Base-by-base conservation (phyloP, 768 basidiomycete genomes). In the Suillus variegatus region DNA sequence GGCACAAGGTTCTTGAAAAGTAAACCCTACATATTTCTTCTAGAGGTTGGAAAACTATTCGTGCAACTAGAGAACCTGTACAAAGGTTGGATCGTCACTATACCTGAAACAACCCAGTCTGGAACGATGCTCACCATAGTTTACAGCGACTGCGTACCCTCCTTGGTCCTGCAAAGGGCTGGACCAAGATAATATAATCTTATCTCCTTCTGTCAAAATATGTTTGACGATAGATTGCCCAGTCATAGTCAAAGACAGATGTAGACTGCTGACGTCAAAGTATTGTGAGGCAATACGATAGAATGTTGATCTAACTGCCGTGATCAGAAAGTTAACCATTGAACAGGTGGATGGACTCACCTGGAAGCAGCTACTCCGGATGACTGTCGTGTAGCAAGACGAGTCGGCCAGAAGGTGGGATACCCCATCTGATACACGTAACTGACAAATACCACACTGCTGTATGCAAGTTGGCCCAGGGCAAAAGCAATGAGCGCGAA, bases 161-260 rank as follows among this genome's bases (percentile, higher is more conserved):
- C 94, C 97, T 77, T 98, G 95, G 74, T 96, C 91, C 55, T 88
- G 81, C 60, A 97, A 78, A 38, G 91, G 88, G 65, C 94, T 95
- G 72, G 94, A 87, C 74, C 85, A 87, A 0, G 93, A 93, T 20
- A 99, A 82, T 13, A 97, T 84, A 52, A 99, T 80, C 72, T 97
- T 94, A 76, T 99, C 97, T 4, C 94, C 95, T 73, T 99, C 97
- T 0, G 97, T 99, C 35, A 99, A 80, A 68, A 98, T 85, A 75
- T 99, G 97, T 75, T 99, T 99, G 67, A 98, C 82, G 3, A 97
- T 68, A 0, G 92, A 94, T 74, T 99, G 97, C 1, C 82, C 82
- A 25, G 94, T 95, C 87, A 99, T 92, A 0, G 91, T 93, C 60
- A 86, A 76, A 0, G 94, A 91, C 7, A 99, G 82, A 25, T 80